Base-by-base conservation (phyloP, 2,329 filamentous ascomycete species). In the Karstenula rhodostoma region DNA sequence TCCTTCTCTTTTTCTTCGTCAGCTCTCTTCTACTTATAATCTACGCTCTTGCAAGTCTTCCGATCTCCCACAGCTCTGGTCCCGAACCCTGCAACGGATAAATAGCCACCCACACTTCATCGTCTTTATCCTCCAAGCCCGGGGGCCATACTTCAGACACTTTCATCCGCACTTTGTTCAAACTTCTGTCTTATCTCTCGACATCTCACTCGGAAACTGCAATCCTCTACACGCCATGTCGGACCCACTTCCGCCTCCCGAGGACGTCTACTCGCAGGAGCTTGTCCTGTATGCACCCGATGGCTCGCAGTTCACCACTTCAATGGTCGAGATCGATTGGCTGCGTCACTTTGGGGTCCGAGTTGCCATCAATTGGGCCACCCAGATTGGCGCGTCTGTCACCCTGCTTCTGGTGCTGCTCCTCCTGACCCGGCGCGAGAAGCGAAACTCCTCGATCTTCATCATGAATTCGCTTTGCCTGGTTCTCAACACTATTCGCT, bases 361-460 rank as follows among this genome's bases (percentile, higher is more conserved):
- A 9, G 72, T 83, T 37, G 81, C 77, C 72, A 87, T 91, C 81
- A 89, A 88, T 77, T 92, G 89, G 73, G 89, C 86, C 55, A 79
- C 85, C 19, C 91, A 94, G 74, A 82, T 93, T 54, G 92, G 92
- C 32, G 87, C 90, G 25, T 87, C 86, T 49, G 65, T 89, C 59
- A 78, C 90, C 61, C 85, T 93, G 70, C 80, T 94, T 19, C 67
- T 90, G 46, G 82, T 90, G 32, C 80, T 94, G 2, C 78, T 93
- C 12, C 78, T 89, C 59, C 83, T 94, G 75, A 93, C 91, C 0
- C 86, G 86, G 22, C 74, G 81, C 0, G 81, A 86, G 65, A 93
- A 92, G 74, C 85, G 91, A 61, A 79, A 80, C 55, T 89, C 89
- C 1, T 72, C 82, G 0, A 84, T 92, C 22, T 91, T 90, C 73